Base-by-base conservation (phyloP, 192 early-diverging fungal species). In the Dispira parvispora region DNA sequence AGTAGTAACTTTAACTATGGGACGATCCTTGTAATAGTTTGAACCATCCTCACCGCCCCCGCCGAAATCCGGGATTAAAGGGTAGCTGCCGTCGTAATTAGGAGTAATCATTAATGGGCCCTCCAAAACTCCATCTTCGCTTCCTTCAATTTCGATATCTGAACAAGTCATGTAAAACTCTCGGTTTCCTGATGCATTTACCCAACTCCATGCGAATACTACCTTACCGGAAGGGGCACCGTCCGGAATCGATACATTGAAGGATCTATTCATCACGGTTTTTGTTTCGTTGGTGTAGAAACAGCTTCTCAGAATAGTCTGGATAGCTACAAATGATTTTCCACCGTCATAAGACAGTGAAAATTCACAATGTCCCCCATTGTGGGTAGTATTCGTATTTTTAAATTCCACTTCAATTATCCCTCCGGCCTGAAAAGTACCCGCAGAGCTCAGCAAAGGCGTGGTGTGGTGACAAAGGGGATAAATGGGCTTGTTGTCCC, bases 321-420 rank as follows among this genome's bases (percentile, higher is more conserved):
- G 50, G 46, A 76, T 50, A 25, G 68, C 74, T 10, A 68, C 71
- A 32, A 65, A 76, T 26, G 60, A 70, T n/a, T 63, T 32, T 42
- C 65, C 70, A 47, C 20, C 43, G 61, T 76, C 74, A 52, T 62
- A 65, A 9, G 71, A 73, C 13, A 76, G 52, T 2, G 74, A 50
- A 50, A 76, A 73, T 56, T 76, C 66, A 56, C 74, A 73, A 63
- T 76, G 71, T 12, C 74, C 74, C 10, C 71, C 71, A 23, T 38
- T 60, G 65, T 71, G 68, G 38, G 21, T 18, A 1, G 62, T 38
- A 38, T 38, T 53, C 10, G n/a, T 52, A 42, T n/a, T 73, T 45
- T 23, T 3, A 55, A 65, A 65, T 0, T 43, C 49, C 11, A 72
- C 45, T 11, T 25, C 13, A 13, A 65, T 27, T 18, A 21, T 45